phyloP scores from a whole-genome alignment of 176 grass and related monocot species.

The Aegilops bicornis region DNA sequence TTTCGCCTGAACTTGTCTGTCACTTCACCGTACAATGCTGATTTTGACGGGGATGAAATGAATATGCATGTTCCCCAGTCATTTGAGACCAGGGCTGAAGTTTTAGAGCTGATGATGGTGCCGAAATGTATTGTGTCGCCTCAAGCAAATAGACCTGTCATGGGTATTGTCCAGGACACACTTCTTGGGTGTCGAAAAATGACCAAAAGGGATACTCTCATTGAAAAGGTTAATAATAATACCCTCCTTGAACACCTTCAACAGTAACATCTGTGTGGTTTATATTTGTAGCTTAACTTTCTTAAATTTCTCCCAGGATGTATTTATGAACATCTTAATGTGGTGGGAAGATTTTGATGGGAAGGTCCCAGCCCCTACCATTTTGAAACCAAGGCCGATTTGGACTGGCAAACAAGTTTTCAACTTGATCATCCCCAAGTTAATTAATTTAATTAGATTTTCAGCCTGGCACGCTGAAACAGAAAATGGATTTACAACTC shows the following conservation, averaged over 20 bases:
- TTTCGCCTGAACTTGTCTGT: constrained; percentile 92
- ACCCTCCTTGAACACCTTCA: background rate
- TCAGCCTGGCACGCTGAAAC: constrained; percentile 84
- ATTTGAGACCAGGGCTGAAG: constrained; percentile 95
- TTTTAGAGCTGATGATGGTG: constrained; percentile 97
- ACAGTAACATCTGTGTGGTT: background rate
- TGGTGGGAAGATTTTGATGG: constrained; percentile 99
- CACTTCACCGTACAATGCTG: constrained; percentile 97
- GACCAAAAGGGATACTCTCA: constrained; percentile 93
- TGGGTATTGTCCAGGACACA: constrained; percentile 98
- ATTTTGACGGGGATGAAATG: constrained; percentile 99
- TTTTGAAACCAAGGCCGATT: constrained; percentile 89
- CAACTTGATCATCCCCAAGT: constrained; percentile 97
- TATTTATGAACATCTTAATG: constrained; percentile 99
- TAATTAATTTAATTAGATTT: constrained; percentile 85
- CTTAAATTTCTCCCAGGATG: constrained; percentile 58
- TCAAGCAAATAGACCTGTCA: constrained; percentile 90
- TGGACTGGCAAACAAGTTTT: constrained; percentile 99
- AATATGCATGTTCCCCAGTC: constrained; percentile 99
- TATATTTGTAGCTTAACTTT: constrained; percentile 21
- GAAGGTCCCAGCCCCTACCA: constrained; percentile 89
- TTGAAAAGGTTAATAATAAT: constrained; percentile 73
- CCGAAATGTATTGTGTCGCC: constrained; percentile 98
- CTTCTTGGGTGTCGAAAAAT: constrained; percentile 96
- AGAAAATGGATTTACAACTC: constrained; percentile 84